Conservation (phyloP, 441 rosid species). For the Syzygium malaccense region DNA sequence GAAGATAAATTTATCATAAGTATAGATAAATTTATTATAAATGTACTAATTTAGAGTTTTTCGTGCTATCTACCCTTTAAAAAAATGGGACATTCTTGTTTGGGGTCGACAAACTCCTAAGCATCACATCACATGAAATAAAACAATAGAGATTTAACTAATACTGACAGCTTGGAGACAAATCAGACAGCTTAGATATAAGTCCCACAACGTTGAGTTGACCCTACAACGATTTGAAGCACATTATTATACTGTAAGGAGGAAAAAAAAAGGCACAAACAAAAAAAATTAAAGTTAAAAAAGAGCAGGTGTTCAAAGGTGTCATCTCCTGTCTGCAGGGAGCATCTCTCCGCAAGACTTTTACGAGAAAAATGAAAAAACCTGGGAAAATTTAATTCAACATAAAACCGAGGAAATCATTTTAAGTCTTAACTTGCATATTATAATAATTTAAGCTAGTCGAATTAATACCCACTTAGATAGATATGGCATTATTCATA, state of each 20-base stretch:
- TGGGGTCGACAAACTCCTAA: not conserved
- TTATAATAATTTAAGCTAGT: not conserved
- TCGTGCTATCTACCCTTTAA: fast-evolving
- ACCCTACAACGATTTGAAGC: not conserved
- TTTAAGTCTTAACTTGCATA: not conserved
- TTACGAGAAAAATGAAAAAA: not conserved
- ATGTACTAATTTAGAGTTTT: too few species aligned
- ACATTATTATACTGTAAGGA: not conserved
- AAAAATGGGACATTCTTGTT: not conserved
- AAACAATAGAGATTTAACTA: not conserved
- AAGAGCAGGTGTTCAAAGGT: not conserved
- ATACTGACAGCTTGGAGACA: not conserved
- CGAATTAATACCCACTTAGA: not conserved
- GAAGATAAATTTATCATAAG: too few species aligned
- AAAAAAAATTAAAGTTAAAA: not conserved
- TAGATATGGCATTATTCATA: not conserved
- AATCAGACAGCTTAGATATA: not conserved
- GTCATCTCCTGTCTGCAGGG: not conserved
- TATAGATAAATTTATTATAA: too few species aligned
- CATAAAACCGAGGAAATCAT: not conserved
- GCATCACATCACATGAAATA: not conserved
- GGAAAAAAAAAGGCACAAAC: not conserved
- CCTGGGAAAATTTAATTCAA: not conserved
- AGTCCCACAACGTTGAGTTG: not conserved
- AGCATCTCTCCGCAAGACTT: not conserved